These are phyloP conservation scores for Boletellus ananas DNA, from an alignment of 768 basidiomycete species.

Conservation along the genomic window DNA sequence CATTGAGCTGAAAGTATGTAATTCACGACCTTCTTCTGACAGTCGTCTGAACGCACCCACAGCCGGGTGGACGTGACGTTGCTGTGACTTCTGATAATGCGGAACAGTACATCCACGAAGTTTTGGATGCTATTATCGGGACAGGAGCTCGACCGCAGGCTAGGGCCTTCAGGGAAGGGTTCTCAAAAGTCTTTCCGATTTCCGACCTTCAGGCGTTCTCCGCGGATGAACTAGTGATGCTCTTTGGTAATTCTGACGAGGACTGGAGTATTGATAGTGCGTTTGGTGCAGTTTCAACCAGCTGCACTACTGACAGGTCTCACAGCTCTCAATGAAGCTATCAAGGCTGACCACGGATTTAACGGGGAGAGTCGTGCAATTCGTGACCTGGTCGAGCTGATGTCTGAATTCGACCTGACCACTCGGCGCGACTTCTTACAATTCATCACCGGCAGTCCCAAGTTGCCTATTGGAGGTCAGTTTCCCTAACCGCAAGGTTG, in stretches of 20 bases:
- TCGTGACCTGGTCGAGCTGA: constrained; percentile 79
- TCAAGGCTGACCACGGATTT: constrained; percentile 99
- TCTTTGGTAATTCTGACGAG: constrained; percentile 96
- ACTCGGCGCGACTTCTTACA: constrained; percentile 87
- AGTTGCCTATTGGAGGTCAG: constrained; percentile 91
- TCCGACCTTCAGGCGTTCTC: constrained; percentile 89
- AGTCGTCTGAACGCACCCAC: neutral
- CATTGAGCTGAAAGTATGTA: constrained; percentile 78
- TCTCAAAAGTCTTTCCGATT: constrained; percentile 95
- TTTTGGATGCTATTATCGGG: constrained; percentile 85
- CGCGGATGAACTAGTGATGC: constrained; percentile 89
- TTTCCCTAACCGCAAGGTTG: constrained; percentile 1
- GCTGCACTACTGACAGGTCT: neutral
- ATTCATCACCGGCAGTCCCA: constrained; percentile 97
- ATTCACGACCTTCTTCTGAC: neutral
- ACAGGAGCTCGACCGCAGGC: constrained; percentile 76
- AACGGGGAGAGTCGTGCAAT: constrained; percentile 93
- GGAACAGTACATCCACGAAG: constrained; percentile 82
- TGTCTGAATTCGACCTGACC: constrained; percentile 72
- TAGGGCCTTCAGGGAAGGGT: constrained; percentile 90
- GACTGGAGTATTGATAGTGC: constrained; percentile 93
- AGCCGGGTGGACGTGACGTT: constrained; percentile 79
- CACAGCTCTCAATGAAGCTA: constrained; percentile 77
- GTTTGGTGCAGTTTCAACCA: constrained; percentile 26
- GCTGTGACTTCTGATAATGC: constrained; percentile 85